Conservation (phyloP, 2,329 filamentous ascomycete species). For the Fusarium kyushuense region DNA sequence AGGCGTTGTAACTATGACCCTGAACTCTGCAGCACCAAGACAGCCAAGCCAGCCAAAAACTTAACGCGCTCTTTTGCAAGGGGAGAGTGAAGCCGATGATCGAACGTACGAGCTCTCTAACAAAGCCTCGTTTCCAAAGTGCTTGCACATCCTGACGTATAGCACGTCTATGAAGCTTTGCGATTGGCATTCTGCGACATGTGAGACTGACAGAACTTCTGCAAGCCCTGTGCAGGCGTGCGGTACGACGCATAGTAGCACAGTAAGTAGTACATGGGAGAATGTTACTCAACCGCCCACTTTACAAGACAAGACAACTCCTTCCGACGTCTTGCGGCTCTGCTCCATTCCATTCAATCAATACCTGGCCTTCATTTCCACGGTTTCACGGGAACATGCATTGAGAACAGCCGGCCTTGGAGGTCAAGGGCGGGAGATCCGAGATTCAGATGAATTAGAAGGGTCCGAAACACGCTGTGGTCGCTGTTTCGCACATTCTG, state of each 20-base stretch:
- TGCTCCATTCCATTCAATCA: constrained; percentile 3
- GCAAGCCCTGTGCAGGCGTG: constrained; percentile 38
- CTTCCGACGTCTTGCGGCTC: constrained; percentile 29
- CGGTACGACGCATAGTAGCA: constrained; percentile 20
- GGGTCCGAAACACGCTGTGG: constrained; percentile 29
- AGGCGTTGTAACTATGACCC: constrained; percentile 19
- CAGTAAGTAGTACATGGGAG: constrained; percentile 5
- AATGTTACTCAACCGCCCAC: constrained; percentile 8
- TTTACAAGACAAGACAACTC: constrained; percentile 13
- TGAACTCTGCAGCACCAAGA: constrained; percentile 32
- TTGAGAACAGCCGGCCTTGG: constrained; percentile 6
- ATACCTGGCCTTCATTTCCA: constrained; percentile 1
- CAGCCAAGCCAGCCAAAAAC: constrained; percentile 3
- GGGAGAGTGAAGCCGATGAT: constrained; percentile 3
- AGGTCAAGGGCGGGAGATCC: neutral
- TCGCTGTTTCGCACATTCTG: constrained; percentile 18
- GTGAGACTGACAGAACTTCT: constrained; percentile 39
- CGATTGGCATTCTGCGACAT: constrained; percentile 29
- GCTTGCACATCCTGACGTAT: constrained; percentile 42
- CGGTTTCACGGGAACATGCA: constrained; percentile 11
- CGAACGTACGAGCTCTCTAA: constrained; percentile 13
- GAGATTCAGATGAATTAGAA: constrained; percentile 18
- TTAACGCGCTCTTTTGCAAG: constrained; percentile 32
- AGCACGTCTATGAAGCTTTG: constrained; percentile 4
- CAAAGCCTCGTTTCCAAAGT: constrained; percentile 37